Conservation (phyloP, 1,284 basidiomycete genomes). For the Xanthoconium separans region DNA sequence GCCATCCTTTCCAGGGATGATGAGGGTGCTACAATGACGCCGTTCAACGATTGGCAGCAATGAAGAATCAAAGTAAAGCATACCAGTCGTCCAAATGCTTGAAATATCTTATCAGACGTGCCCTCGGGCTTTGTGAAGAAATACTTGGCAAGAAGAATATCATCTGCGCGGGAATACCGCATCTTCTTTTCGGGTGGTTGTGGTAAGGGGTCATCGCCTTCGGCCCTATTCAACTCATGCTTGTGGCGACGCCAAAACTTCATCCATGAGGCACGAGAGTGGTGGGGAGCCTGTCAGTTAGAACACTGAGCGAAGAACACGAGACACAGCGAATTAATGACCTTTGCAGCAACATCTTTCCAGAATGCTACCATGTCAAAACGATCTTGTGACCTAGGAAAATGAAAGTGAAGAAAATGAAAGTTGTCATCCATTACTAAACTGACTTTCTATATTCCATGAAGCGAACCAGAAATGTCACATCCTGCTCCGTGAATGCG, state of each 20-base stretch:
- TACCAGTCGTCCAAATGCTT: conserved; percentile 67
- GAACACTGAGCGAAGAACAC: neutral
- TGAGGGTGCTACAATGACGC: conserved; percentile 61
- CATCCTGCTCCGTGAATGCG: conserved; percentile 78
- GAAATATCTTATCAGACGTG: conserved; percentile 78
- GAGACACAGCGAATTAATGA: conserved; percentile 22
- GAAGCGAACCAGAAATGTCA: conserved; percentile 69
- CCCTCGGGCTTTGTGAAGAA: conserved; percentile 70
- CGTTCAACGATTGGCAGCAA: neutral
- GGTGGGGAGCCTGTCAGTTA: conserved; percentile 66
- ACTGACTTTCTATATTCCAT: conserved; percentile 69
- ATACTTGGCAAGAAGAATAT: conserved; percentile 70
- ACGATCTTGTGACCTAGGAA: conserved; percentile 55
- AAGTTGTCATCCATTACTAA: neutral
- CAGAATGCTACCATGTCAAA: conserved; percentile 82
- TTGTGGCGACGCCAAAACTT: conserved; percentile 84
- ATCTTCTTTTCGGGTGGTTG: conserved; percentile 78
- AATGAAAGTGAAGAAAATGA: conserved; percentile 8
- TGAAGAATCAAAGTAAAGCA: conserved; percentile 21
- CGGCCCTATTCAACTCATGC: conserved; percentile 67
- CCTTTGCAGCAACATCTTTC: conserved; percentile 79
- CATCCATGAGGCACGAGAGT: conserved; percentile 87
- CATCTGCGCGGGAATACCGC: conserved; percentile 75
- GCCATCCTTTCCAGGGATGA: conserved; percentile 89
- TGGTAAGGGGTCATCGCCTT: conserved; percentile 66